Percentiles rank a stretch among this genome's conserved stretches.
phyloP scores from a whole-genome alignment of 208 protist species.

The Leishmania martiniquensis region DNA sequence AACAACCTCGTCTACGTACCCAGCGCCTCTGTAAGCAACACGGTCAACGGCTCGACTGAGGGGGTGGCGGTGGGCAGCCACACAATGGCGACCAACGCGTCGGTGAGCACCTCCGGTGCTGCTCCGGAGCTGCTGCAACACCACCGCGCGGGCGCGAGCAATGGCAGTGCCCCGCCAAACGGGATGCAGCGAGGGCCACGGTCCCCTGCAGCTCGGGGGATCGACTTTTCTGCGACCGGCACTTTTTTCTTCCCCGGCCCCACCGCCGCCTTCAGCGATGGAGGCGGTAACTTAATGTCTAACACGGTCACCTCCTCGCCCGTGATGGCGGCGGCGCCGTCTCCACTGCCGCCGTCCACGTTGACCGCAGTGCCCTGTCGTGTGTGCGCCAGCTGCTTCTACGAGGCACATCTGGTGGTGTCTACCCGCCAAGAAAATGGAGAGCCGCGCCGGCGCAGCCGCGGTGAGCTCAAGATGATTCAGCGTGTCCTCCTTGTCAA shows the following conservation, averaged over 20 bases:
- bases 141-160: not conserved
- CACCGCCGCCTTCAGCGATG: not conserved
- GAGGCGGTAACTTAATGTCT: not conserved
- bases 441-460: conserved; percentile 66
- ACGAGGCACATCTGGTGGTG: conserved; percentile 87
- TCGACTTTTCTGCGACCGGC: not conserved
- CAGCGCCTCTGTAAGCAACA: not conserved
- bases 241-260: not conserved
- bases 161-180: not conserved
- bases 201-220: too few relatives aligned
- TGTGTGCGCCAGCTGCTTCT: conserved; percentile 71
- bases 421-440: conserved; percentile 67
- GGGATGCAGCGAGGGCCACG: not conserved
- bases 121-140: conserved; percentile 1
- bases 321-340: not conserved
- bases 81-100: not conserved
- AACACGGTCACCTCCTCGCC: not conserved
- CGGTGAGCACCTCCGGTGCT: not conserved
- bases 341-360: not conserved
- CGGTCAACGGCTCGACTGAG: not conserved
- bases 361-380: conserved; percentile 23
- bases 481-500: conserved; percentile 78
- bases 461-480: conserved; percentile 86
- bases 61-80: not conserved
- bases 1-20: conserved; percentile 32